Percentiles rank a stretch among this genome's conserved stretches.
phyloP scores from a whole-genome alignment of 768 basidiomycete species.

The Clavulina sp. region DNA sequence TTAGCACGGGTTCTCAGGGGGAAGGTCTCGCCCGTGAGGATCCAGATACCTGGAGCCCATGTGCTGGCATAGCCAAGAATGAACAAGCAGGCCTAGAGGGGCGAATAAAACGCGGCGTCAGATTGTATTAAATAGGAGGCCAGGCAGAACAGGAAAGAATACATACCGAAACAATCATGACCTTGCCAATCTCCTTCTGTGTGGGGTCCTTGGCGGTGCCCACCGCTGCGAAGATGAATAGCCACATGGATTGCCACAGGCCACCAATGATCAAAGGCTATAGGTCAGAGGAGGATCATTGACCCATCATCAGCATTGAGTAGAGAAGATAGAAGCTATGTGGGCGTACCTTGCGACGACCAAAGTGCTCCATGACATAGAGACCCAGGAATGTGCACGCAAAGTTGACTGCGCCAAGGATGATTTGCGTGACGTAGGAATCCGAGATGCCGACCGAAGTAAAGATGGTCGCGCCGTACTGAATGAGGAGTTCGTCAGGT shows the following conservation, averaged over 20 bases:
- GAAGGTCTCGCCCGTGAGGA: slow-evolving; percentile 65
- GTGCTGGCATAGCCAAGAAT: slow-evolving; percentile 25
- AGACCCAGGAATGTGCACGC: slow-evolving; percentile 65
- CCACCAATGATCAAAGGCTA: slow-evolving; percentile 71
- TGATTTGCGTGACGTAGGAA: slow-evolving; percentile 39
- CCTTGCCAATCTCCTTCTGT: not conserved
- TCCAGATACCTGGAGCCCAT: slow-evolving; percentile 60
- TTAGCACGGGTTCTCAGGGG: slow-evolving; percentile 65
- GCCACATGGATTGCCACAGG: slow-evolving; percentile 66
- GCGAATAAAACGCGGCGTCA: slow-evolving; percentile 18
- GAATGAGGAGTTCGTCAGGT: slow-evolving; percentile 49
- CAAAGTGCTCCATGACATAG: slow-evolving; percentile 65
- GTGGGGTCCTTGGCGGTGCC: slow-evolving; percentile 23
- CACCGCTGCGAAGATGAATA: slow-evolving; percentile 59
- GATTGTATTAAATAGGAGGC: slow-evolving; percentile 10
- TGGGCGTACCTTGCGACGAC: slow-evolving; percentile 65
- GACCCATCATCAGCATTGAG: too few species aligned
- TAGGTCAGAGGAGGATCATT: too few species aligned
- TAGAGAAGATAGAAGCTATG: too few species aligned
- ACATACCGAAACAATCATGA: too few species aligned
- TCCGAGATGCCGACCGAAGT: slow-evolving; percentile 43
- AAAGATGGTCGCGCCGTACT: slow-evolving; percentile 30
- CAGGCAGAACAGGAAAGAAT: not conserved
- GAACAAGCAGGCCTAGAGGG: slow-evolving; percentile 13
- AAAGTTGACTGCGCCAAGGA: slow-evolving; percentile 47